Evolutionary conservation across 306 rosid genomes (phyloP).

Genomic region (Astragalus glycyphyllos): DNA sequence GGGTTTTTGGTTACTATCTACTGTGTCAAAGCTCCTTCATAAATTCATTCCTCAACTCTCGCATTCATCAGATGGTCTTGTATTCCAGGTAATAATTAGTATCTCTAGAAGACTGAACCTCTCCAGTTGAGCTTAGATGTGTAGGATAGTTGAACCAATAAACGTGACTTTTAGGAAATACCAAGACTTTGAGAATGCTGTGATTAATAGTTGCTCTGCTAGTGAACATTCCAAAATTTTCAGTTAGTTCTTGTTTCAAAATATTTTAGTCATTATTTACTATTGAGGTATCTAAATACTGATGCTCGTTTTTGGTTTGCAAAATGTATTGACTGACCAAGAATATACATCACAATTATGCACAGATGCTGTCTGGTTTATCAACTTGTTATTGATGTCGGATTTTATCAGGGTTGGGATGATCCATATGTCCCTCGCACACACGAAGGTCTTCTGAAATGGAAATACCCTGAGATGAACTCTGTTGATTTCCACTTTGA

Average conservation of each 20-base stretch:
- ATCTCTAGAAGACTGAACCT: constrained; percentile 24
- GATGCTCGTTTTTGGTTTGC: background rate
- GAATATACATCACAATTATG: constrained; percentile 13
- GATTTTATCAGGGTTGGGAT: constrained; percentile 88
- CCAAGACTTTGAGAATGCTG: constrained; percentile 21
- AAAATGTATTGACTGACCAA: background rate
- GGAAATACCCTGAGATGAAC: constrained; percentile 94
- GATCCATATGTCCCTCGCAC: constrained; percentile 97
- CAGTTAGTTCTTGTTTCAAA: constrained; percentile 23
- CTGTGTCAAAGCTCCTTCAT: constrained; percentile 84
- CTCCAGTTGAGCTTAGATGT: constrained; percentile 20
- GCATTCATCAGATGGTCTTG: constrained; percentile 94
- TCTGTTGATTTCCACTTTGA: constrained; percentile 90
- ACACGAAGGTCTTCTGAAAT: constrained; percentile 98
- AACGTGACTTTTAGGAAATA: constrained; percentile 21
- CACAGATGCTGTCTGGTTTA: constrained; percentile 36
- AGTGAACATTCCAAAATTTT: constrained; percentile 2
- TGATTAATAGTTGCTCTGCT: constrained; percentile 23
- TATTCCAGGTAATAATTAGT: constrained; percentile 80
- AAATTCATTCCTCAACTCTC: constrained; percentile 94
- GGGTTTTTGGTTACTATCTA: constrained; percentile 94
- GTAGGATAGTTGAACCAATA: constrained; percentile 14
- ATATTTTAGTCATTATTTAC: constrained; percentile 11
- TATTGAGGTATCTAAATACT: constrained; percentile 19
- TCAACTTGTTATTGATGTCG: constrained; percentile 8